A percentile compares a stretch with the other conserved stretches of the same genome.
Evolutionary conservation across 352 stramenopile species (phyloP).

Genomic region (Thalassiosira sp.): DNA sequence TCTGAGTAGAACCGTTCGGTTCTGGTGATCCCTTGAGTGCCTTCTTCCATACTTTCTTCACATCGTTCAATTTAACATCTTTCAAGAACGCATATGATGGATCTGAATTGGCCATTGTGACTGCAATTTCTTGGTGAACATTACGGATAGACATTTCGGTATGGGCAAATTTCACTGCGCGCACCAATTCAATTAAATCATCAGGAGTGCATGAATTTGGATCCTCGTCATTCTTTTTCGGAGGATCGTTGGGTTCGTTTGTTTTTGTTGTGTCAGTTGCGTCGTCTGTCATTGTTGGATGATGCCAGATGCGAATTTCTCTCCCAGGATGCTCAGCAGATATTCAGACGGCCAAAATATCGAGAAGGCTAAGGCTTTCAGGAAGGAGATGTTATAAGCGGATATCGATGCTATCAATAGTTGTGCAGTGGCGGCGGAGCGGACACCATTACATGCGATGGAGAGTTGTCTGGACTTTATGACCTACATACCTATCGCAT

Average conservation of each 20-base stretch:
- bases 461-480: too few species aligned
- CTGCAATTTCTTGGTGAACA: slow-evolving; percentile 67
- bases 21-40: slow-evolving; percentile 38
- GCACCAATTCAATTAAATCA: slow-evolving; percentile 64
- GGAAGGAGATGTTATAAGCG: too few species aligned
- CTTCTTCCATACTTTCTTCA: slow-evolving; percentile 79
- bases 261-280: not conserved
- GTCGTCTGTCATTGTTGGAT: not conserved
- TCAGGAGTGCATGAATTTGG: slow-evolving; percentile 28
- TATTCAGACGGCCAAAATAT: too few species aligned
- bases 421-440: too few species aligned
- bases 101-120: slow-evolving; percentile 42
- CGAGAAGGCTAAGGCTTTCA: too few species aligned
- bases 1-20: slow-evolving; percentile 5
- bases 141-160: slow-evolving; percentile 52
- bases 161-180: slow-evolving; percentile 71
- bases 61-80: slow-evolving; percentile 60
- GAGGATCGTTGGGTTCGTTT: not conserved
- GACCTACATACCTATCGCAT: too few species aligned
- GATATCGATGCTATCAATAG: too few species aligned
- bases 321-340: too few species aligned
- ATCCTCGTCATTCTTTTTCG: slow-evolving; percentile 2
- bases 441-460: too few species aligned
- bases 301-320: too few species aligned
- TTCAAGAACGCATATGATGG: slow-evolving; percentile 48